phyloP scores from a whole-genome alignment of 2,329 filamentous ascomycete species.

The Tolypocladium ovalisporum region DNA sequence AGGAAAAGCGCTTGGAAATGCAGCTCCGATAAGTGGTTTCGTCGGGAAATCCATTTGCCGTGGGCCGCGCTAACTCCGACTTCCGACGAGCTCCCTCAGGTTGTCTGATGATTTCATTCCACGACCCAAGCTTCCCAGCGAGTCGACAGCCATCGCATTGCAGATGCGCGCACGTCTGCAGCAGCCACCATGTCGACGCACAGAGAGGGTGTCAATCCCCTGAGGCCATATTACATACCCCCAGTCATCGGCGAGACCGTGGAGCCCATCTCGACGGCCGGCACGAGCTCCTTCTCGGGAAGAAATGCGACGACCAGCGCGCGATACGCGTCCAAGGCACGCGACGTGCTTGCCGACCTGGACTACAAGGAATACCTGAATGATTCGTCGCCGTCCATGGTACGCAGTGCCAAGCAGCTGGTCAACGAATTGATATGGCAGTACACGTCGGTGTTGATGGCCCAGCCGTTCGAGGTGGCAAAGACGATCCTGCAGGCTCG shows the following conservation, averaged over 20 bases:
- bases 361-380: conserved; percentile 84
- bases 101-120: conserved; percentile 20
- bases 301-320: conserved; percentile 28
- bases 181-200: conserved; percentile 30
- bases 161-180: conserved; percentile 15
- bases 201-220: conserved; percentile 45
- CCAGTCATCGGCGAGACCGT: conserved; percentile 40
- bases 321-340: conserved; percentile 45
- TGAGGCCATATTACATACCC: conserved; percentile 60
- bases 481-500: conserved; percentile 83
- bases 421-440: conserved; percentile 84
- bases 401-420: conserved; percentile 65
- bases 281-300: conserved; percentile 34
- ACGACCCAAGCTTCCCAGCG: background rate
- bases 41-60: conserved; percentile 24
- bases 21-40: conserved; percentile 11
- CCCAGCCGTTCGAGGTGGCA: conserved; percentile 94
- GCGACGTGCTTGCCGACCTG: conserved; percentile 79
- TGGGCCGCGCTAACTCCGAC: conserved; percentile 10
- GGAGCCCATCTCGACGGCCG: conserved; percentile 24
- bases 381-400: conserved; percentile 62
- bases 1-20: conserved; percentile 7
- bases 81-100: conserved; percentile 14
- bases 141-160: conserved; percentile 1
- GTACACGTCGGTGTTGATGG: conserved; percentile 78